Percentiles rank a stretch among this genome's conserved stretches.
phyloP scores from a whole-genome alignment of 2,329 filamentous ascomycete species.

The Colletotrichum sp. region DNA sequence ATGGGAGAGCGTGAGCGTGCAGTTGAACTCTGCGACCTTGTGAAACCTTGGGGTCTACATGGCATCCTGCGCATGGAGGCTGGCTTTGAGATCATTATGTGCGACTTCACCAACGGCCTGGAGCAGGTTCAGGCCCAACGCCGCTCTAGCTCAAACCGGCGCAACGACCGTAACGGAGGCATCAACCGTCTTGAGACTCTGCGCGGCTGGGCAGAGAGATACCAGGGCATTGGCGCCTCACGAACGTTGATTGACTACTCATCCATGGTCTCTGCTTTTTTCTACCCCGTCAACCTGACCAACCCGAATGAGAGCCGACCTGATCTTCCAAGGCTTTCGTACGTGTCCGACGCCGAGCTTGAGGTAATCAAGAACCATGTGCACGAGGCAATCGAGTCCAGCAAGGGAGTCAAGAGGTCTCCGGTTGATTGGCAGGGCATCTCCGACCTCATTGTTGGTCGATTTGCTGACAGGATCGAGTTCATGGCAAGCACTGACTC shows the following conservation, averaged over 20 bases:
- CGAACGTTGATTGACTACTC: conserved; percentile 41
- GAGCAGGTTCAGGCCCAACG: conserved; percentile 29
- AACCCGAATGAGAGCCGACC: conserved; percentile 33
- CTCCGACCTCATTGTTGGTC: conserved; percentile 62
- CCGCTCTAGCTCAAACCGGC: conserved; percentile 14
- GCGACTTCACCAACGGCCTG: conserved; percentile 52
- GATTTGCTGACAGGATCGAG: conserved; percentile 60
- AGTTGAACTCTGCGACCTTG: conserved; percentile 54
- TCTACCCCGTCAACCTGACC: conserved; percentile 43
- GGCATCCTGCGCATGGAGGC: conserved; percentile 66
- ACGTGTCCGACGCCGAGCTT: conserved; percentile 34
- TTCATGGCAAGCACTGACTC: conserved; percentile 31
- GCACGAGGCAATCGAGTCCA: conserved; percentile 39
- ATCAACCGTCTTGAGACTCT: conserved; percentile 36
- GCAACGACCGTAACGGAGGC: neutral
- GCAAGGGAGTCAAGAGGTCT: neutral
- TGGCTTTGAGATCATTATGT: conserved; percentile 69
- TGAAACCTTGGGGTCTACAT: conserved; percentile 54
- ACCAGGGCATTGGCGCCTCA: conserved; percentile 36
- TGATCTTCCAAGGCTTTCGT: conserved; percentile 35
- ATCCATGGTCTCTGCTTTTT: conserved; percentile 46
- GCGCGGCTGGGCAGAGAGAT: conserved; percentile 36
- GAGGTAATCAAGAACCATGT: conserved; percentile 47
- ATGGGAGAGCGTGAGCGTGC: conserved; percentile 54
- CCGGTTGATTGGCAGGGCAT: conserved; percentile 64